phyloP scores from a whole-genome alignment of 139 green algal genomes.

The Picochlorum sp. region DNA sequence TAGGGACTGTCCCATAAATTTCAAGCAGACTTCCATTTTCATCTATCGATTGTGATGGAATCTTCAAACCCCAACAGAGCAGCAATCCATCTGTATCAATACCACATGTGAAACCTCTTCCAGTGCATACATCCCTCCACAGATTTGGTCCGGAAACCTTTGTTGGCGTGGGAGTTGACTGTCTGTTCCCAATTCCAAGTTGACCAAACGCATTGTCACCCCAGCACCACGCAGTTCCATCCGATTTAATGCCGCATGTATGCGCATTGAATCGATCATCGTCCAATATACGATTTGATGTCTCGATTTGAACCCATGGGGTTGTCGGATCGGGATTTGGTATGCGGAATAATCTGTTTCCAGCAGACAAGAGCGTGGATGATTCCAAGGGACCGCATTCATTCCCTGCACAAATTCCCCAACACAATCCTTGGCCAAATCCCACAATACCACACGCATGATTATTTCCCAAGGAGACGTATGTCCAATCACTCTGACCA shows the following conservation, averaged over 20 bases:
- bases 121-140: not conserved
- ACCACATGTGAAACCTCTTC: not conserved
- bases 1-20: not conserved
- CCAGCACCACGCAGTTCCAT: slow-evolving; percentile 1
- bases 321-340: not conserved
- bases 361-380: not conserved
- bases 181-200: not conserved
- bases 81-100: not conserved
- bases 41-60: not conserved
- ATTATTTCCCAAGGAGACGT: not conserved
- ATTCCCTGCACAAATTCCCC: not conserved
- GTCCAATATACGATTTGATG: not conserved
- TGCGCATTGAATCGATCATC: slow-evolving; percentile 1
- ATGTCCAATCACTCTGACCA: not conserved
- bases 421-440: not conserved
- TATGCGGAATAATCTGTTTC: not conserved
- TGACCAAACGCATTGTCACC: slow-evolving; percentile 2
- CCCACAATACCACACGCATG: not conserved
- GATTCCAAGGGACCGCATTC: not conserved
- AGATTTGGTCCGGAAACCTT: not conserved
- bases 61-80: not conserved
- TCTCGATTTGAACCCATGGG: not conserved
- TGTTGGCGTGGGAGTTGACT: not conserved
- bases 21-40: not conserved
- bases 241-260: slow-evolving; percentile 2